phyloP scores from a whole-genome alignment of 805 yeast species.

The Wickerhamiella dianesei region DNA sequence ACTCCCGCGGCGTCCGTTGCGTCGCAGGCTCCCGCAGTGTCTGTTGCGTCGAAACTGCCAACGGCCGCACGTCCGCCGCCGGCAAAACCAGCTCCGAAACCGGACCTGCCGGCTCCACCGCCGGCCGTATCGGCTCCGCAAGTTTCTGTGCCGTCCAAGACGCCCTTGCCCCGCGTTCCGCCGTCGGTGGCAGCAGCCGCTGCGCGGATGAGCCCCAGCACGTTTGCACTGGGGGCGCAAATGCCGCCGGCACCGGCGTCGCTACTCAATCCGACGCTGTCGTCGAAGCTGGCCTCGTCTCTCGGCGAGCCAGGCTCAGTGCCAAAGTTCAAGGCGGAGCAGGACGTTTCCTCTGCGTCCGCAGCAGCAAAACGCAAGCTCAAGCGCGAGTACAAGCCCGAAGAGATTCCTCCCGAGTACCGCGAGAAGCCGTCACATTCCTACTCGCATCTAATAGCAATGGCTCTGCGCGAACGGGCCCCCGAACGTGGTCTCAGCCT shows the following conservation, averaged over 20 bases:
- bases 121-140: not conserved
- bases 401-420: constrained; percentile 80
- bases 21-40: too few species aligned
- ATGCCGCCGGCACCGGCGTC: constrained; percentile 1
- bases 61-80: not conserved
- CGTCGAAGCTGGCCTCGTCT: not conserved
- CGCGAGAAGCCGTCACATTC: constrained; percentile 74
- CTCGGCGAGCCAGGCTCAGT: too few species aligned
- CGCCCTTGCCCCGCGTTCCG: not conserved
- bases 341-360: too few species aligned
- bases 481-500: constrained; percentile 58
- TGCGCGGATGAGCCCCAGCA: not conserved
- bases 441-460: constrained; percentile 66
- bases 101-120: not conserved
- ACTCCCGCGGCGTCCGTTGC: too few species aligned
- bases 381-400: constrained; percentile 49
- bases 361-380: constrained; percentile 25
- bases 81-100: not conserved
- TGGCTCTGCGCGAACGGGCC: constrained; percentile 56
- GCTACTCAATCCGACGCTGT: not conserved
- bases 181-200: not conserved
- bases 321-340: too few species aligned
- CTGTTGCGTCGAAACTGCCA: not conserved
- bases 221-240: not conserved
- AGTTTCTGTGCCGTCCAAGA: not conserved